A percentile compares a stretch with the other conserved stretches of the same genome.
Conservation (phyloP, 129 eudicot genomes). For the Arctium lappa region DNA sequence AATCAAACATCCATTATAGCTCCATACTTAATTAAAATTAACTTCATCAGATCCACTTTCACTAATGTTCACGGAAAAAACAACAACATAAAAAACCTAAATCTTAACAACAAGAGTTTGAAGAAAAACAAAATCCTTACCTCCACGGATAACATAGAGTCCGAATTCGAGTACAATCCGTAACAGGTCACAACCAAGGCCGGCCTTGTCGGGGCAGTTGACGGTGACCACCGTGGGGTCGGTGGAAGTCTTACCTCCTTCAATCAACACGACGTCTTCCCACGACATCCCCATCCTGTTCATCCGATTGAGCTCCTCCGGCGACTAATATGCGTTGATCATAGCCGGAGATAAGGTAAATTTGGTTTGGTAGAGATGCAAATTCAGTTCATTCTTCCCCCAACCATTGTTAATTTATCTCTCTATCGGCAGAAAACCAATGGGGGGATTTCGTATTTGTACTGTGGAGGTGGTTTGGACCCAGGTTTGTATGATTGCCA, state of each 20-base stretch:
- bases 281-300: slow-evolving; percentile 49
- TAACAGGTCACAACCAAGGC: slow-evolving; percentile 64
- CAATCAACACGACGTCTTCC: slow-evolving; percentile 60
- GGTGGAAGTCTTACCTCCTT: slow-evolving; percentile 29
- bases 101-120: background rate
- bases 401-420: background rate
- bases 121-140: background rate
- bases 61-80: background rate
- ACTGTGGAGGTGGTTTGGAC: slow-evolving; percentile 5
- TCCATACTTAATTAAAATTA: background rate
- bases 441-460: background rate
- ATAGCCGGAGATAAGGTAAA: background rate
- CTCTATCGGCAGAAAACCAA: background rate
- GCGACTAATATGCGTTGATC: slow-evolving; percentile 4
- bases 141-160: slow-evolving; percentile 62
- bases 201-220: slow-evolving; percentile 71
- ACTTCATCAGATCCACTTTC: background rate
- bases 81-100: background rate
- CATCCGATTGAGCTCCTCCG: background rate
- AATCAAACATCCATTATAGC: background rate
- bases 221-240: slow-evolving; percentile 59
- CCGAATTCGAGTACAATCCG: slow-evolving; percentile 61
- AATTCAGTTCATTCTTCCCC: background rate
- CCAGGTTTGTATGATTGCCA: slow-evolving; percentile 13
- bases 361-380: slow-evolving; percentile 9